Evolutionary conservation across 352 stramenopile species (phyloP), one percentile per base, ranked within the genome.

Genomic region (Globisporangium megalacanthum): DNA sequence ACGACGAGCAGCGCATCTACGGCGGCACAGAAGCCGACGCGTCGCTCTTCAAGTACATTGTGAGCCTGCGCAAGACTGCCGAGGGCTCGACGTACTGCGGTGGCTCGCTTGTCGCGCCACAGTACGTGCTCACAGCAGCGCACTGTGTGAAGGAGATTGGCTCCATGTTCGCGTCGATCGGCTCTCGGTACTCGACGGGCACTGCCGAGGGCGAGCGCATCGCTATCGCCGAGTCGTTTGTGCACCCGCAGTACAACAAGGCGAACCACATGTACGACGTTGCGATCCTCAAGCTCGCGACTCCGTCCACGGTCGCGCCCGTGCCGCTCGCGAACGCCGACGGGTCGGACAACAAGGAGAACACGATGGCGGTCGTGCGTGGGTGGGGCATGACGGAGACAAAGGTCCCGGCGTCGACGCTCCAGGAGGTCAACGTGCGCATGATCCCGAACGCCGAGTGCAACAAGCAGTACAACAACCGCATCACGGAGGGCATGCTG

Each of bases 71-170:
- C 50, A 67, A 75, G 63, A 66, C 68, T 25, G 56, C 61, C 9
- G 68, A 62, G 4, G 66, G 60, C 45, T 62, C 58, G 49, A 82
- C 73, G 13, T 90, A 80, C 66, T 92, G 82, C 52, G 82, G 79
- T n/a, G 82, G 75, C 15, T 65, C 75, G 31, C 75, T 92, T 1
- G 73, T 92, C 49, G 65, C 79, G 8, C 61, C 72, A 46, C 66
- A 78, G 61, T 89, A 88, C 50, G 72, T 92, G 9, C 59, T 89
- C 39, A 92, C 79, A 39, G 82, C 82, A n/a, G 82, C 67, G 9
- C 82, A 92, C 57, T 92, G 82, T 63, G 74, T 86, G 46, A 78
- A 79, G 61, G 70, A 61, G 50, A 67, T 29, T 13, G 54, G 35
- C 54, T 62, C 7, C 9, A 72, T 83, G 37, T 85, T 77, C 62